A percentile compares a stretch with the other conserved stretches of the same genome.
Evolutionary conservation across 495 filamentous ascomycete species (phyloP).

Genomic region (Penicillium cataractarum): DNA sequence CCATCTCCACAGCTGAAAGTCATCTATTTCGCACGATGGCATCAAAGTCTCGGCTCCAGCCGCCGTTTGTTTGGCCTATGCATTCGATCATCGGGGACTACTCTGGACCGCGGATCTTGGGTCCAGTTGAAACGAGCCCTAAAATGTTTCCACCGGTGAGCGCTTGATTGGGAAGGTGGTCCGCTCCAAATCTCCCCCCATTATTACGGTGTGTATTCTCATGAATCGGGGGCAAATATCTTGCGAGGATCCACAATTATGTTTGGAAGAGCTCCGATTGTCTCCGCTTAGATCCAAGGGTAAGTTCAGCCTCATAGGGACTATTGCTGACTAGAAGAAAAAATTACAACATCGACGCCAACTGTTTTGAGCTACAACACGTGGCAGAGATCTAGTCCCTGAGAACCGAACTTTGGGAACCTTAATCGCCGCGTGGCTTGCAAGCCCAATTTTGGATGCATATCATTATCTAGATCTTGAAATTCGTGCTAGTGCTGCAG

Average conservation of each 20-base stretch:
- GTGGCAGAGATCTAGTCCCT: not conserved
- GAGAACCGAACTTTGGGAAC: not conserved
- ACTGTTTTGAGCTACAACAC: not conserved
- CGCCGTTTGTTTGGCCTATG: not conserved
- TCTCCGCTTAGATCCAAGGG: conserved; percentile 8
- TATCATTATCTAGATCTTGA: not conserved
- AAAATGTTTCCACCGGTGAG: conserved; percentile 1
- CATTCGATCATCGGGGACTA: not conserved
- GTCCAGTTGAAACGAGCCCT: conserved; percentile 18
- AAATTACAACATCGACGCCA: not conserved
- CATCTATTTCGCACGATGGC: conserved; percentile 12
- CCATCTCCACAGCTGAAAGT: conserved; percentile 3
- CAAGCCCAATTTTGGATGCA: not conserved
- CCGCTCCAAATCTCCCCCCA: conserved; percentile 1
- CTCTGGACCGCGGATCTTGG: not conserved
- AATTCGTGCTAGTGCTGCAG: not conserved
- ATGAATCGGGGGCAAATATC: not conserved
- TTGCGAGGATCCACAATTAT: not conserved
- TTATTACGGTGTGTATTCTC: not conserved
- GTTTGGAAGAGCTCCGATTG: not conserved
- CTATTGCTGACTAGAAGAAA: not conserved
- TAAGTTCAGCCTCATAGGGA: conserved; percentile 4
- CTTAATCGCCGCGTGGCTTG: not conserved
- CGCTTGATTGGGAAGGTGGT: conserved; percentile 11
- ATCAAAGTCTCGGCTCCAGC: not conserved